Percentiles rank a stretch among this genome's conserved stretches.
Conservation (phyloP, 2,329 filamentous ascomycete species). For the Neopestalotiopsis rosae region DNA sequence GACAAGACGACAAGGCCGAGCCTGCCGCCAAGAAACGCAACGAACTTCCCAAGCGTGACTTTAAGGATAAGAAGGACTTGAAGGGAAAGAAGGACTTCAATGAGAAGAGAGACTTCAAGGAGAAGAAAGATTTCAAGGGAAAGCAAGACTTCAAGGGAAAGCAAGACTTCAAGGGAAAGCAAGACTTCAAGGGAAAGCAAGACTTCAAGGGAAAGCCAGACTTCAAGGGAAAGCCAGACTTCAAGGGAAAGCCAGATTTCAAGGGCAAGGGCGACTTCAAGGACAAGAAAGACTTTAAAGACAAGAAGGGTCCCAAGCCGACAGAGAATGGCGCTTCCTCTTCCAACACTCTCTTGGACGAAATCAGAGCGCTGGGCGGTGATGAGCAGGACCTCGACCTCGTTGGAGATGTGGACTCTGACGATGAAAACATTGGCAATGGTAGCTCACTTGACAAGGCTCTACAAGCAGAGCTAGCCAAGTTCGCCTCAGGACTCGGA, state of each 20-base stretch:
- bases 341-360: conserved; percentile 55
- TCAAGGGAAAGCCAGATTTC: neutral
- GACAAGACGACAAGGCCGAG: conserved; percentile 31
- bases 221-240: neutral
- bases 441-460: conserved; percentile 49
- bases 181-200: neutral
- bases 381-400: conserved; percentile 69
- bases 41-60: conserved; percentile 18
- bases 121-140: neutral
- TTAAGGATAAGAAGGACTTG: conserved; percentile 16
- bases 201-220: too few species aligned
- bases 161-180: neutral
- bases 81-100: conserved; percentile 14
- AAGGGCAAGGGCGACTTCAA: neutral
- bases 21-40: conserved; percentile 25
- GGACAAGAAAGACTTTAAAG: conserved; percentile 7
- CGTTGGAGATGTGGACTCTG: conserved; percentile 59
- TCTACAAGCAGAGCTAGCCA: conserved; percentile 55
- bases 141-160: conserved; percentile 1
- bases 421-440: conserved; percentile 46
- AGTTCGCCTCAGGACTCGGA: conserved; percentile 56
- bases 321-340: conserved; percentile 24
- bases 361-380: conserved; percentile 69
- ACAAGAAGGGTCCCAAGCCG: conserved; percentile 20
- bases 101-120: conserved; percentile 10